Percentiles rank a stretch among this genome's conserved stretches.
Conservation (phyloP, 129 eudicot species). For the Flaveria sonorensis region DNA sequence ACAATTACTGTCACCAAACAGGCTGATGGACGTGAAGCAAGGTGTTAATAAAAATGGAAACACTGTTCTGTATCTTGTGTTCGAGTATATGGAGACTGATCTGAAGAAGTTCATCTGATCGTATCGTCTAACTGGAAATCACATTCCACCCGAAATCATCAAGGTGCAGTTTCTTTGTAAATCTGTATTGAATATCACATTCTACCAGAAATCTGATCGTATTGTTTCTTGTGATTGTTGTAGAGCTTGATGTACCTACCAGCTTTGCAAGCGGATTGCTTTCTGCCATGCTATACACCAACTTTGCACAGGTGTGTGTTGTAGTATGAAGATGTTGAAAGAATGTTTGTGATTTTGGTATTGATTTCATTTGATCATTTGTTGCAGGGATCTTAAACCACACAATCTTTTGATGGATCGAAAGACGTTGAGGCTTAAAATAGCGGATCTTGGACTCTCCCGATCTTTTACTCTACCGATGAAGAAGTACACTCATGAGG, state of each 20-base stretch:
- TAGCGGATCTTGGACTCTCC: slow-evolving; percentile 93
- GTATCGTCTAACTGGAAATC: slow-evolving; percentile 53
- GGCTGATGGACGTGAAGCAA: slow-evolving; percentile 74
- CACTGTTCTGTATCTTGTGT: slow-evolving; percentile 85
- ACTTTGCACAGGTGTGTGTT: too few species aligned
- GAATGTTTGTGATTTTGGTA: not conserved
- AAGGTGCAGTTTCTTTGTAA: slow-evolving; percentile 47
- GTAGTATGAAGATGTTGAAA: too few species aligned
- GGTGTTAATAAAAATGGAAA: slow-evolving; percentile 79
- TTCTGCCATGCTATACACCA: too few species aligned
- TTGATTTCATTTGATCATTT: not conserved
- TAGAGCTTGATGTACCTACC: slow-evolving; percentile 93
- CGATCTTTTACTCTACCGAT: slow-evolving; percentile 78
- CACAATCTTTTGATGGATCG: slow-evolving; percentile 96
- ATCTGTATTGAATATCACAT: too few species aligned
- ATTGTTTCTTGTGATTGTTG: slow-evolving; percentile 13
- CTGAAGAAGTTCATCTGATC: slow-evolving; percentile 73
- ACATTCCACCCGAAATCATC: slow-evolving; percentile 45
- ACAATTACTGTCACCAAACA: not conserved
- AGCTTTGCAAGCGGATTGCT: slow-evolving; percentile 87
- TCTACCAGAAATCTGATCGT: too few species aligned
- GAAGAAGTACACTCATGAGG: slow-evolving; percentile 96
- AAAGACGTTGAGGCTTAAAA: slow-evolving; percentile 66
- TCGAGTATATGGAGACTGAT: slow-evolving; percentile 86
- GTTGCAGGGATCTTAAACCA: slow-evolving; percentile 85